These are phyloP conservation scores for Zymoseptoria tritici DNA, from an alignment of 2,329 filamentous ascomycete species.

Conservation along the genomic window DNA sequence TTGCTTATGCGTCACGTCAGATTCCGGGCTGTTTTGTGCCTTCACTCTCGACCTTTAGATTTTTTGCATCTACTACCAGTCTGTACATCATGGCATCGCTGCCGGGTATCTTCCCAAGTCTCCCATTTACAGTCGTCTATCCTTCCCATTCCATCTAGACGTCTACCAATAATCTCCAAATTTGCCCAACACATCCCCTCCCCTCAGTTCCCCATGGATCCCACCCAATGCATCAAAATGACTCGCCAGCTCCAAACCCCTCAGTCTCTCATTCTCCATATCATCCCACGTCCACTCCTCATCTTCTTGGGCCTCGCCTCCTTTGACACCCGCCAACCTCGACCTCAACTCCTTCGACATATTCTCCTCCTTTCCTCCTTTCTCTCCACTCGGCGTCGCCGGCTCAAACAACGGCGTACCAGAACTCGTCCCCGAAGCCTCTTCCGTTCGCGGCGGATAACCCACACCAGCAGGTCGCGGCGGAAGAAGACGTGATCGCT, in stretches of 20 bases:
- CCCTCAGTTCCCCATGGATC: slow-evolving; percentile 45
- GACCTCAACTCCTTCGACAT: slow-evolving; percentile 22
- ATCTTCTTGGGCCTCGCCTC: slow-evolving; percentile 11
- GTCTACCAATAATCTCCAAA: slow-evolving; percentile 27
- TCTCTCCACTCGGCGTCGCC: slow-evolving; percentile 19
- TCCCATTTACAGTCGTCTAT: background rate
- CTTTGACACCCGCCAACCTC: slow-evolving; percentile 18
- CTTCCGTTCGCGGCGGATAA: slow-evolving; percentile 24
- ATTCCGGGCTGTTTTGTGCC: background rate
- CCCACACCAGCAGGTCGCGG: slow-evolving; percentile 54
- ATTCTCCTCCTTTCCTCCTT: slow-evolving; percentile 17
- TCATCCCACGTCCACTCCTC: slow-evolving; percentile 53
- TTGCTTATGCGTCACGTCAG: background rate
- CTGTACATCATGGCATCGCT: slow-evolving; percentile 3
- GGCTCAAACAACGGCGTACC: slow-evolving; percentile 17
- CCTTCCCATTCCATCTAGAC: background rate
- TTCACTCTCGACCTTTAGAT: background rate
- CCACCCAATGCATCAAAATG: slow-evolving; percentile 49
- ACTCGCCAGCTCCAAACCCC: slow-evolving; percentile 49
- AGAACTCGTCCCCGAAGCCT: slow-evolving; percentile 6
- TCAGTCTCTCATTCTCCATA: slow-evolving; percentile 50
- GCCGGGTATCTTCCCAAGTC: slow-evolving; percentile 4
- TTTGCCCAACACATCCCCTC: slow-evolving; percentile 38
- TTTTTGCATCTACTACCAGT: background rate
- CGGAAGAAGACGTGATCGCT: slow-evolving; percentile 67